Conservation (phyloP, 805 yeast species). For the Zygosaccharomyces pseudorouxii region DNA sequence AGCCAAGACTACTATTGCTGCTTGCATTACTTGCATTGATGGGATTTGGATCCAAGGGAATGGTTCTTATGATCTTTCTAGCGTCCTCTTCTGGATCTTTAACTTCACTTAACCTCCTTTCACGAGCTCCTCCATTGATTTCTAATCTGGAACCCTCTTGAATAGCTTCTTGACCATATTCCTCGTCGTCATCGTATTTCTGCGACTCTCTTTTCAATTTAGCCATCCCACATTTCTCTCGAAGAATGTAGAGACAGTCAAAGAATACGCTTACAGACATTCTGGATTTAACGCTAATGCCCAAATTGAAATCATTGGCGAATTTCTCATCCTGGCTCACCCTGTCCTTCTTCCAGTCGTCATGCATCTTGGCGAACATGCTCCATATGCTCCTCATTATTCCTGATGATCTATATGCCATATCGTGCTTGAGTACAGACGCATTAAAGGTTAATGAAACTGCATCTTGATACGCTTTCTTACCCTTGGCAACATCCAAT, state of each 20-base stretch:
- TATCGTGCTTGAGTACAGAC: constrained; percentile 83
- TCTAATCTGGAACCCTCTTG: constrained; percentile 25
- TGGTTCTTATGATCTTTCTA: constrained; percentile 66
- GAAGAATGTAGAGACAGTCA: constrained; percentile 77
- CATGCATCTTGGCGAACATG: constrained; percentile 63
- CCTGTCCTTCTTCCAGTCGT: constrained; percentile 39
- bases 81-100: constrained; percentile 68
- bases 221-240: constrained; percentile 86
- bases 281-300: constrained; percentile 66
- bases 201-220: constrained; percentile 43
- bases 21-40: constrained; percentile 38
- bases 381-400: constrained; percentile 95
- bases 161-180: constrained; percentile 37
- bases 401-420: constrained; percentile 88
- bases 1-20: constrained; percentile 17
- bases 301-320: constrained; percentile 34
- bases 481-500: constrained; percentile 68
- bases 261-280: constrained; percentile 92
- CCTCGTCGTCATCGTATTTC: constrained; percentile 23
- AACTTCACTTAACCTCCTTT: constrained; percentile 49
- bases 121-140: constrained; percentile 31
- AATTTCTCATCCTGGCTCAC: constrained; percentile 28
- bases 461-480: constrained; percentile 61
- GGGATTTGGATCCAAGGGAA: constrained; percentile 82
- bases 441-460: constrained; percentile 68